phyloP scores from a whole-genome alignment of 2,329 filamentous ascomycete genomes.

The Colletotrichum sp. region DNA sequence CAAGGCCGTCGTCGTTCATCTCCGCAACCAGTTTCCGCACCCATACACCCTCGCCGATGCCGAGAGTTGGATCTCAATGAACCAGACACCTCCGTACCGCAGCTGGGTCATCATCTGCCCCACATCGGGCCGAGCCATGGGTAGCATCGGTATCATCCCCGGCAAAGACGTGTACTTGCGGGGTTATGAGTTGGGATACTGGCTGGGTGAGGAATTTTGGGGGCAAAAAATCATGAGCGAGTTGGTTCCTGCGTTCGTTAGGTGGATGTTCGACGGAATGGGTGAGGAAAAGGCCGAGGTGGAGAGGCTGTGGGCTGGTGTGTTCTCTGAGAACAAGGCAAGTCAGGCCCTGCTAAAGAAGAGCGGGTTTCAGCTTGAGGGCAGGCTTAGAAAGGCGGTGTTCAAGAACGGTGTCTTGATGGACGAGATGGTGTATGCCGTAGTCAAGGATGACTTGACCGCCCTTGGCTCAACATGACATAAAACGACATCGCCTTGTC shows the following conservation, averaged over 20 bases:
- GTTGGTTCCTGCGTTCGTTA: slow-evolving; percentile 39
- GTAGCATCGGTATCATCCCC: slow-evolving; percentile 45
- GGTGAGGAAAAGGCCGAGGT: slow-evolving; percentile 31
- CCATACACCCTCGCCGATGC: slow-evolving; percentile 50
- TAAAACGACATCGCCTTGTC: too few species aligned
- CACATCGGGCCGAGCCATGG: slow-evolving; percentile 29
- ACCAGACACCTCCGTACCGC: neutral
- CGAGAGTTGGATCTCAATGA: slow-evolving; percentile 37
- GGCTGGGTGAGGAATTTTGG: slow-evolving; percentile 46
- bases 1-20: slow-evolving; percentile 37
- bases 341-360: slow-evolving; percentile 47
- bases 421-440: slow-evolving; percentile 41
- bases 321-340: slow-evolving; percentile 41
- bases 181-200: slow-evolving; percentile 56
- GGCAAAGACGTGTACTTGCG: slow-evolving; percentile 43
- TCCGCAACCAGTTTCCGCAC: slow-evolving; percentile 50
- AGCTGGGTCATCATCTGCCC: slow-evolving; percentile 10
- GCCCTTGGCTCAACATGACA: neutral
- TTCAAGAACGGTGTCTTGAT: slow-evolving; percentile 45
- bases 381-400: slow-evolving; percentile 42
- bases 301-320: slow-evolving; percentile 44
- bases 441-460: slow-evolving; percentile 39
- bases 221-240: slow-evolving; percentile 50
- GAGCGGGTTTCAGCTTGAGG: slow-evolving; percentile 49
- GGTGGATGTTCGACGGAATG: slow-evolving; percentile 50